Evolutionary conservation across 108 stramenopile species (phyloP), one percentile per base, ranked within the genome.

Genomic region (Nitzschia sp.): DNA sequence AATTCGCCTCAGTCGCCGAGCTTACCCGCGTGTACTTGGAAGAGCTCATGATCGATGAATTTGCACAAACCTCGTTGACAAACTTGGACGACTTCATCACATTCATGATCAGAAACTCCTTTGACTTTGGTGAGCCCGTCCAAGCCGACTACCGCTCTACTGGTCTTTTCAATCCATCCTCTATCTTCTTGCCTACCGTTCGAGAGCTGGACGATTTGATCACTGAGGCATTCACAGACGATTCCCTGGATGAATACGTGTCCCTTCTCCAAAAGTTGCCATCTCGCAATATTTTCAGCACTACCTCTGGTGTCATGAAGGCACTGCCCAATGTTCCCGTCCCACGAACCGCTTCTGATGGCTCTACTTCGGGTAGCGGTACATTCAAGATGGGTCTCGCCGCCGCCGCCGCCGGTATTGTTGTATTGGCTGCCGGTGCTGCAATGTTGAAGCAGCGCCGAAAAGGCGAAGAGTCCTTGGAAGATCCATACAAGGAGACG

Each of bases 391-490:
- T 72, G 38, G 66, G 74, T 5, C 38, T 66, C 16, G 65, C 68
- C 32, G 75, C 68, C 17, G 75, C 68, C 3, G 75, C 75, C 27
- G 68, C 75, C 35, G 75, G 75, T 31, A 26, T 76, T 15, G 68
- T 76, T 58, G 68, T 76, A 32, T 56, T 76, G 28, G 63, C 63
- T 17, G 75, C 68, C 27, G 63, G 75, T 22, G 13, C 63, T 16
- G 68, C 63, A 9, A 19, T 76, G 46, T 29, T 69, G 17, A 56
- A 38, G 8, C 54, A 63, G 9, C 44, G 29, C 1, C 29, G 58
- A 35, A 19, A 23, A 9, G 63, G 36, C 30, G 63, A 58, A 22
- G 65, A 50, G 1, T 11, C 21, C 0, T 4, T 19, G 4, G 64
- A 32, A 0, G 54, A 68, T 53, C 58, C 44, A 38, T 33, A 58